Evolutionary conservation across 2,329 filamentous ascomycete species (phyloP).

Genomic region (Hypoxylon sp.): DNA sequence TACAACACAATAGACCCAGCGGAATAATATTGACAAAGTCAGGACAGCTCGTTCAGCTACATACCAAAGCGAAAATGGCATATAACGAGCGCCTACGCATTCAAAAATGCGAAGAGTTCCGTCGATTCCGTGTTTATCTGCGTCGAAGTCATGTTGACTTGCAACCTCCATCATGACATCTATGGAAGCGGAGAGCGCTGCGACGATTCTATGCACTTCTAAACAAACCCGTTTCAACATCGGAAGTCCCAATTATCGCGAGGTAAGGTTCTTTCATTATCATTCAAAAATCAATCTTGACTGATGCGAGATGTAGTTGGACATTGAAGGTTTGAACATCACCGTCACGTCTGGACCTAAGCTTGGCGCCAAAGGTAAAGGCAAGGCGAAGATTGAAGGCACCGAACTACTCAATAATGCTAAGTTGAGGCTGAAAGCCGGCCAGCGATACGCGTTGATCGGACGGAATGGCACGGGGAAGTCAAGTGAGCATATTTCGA

Average conservation of each 20-base stretch:
- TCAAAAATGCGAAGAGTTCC: neutral
- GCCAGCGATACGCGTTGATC: constrained; percentile 80
- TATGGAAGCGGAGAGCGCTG: constrained; percentile 62
- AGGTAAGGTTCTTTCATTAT: constrained; percentile 56
- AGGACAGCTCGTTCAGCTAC: too few species aligned
- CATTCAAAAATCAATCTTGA: neutral
- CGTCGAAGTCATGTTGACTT: neutral
- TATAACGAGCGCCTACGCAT: constrained; percentile 1
- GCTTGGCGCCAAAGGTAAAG: constrained; percentile 53
- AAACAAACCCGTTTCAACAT: constrained; percentile 76
- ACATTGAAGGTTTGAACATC: constrained; percentile 79
- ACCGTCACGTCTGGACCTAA: constrained; percentile 63
- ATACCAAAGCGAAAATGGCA: constrained; percentile 6
- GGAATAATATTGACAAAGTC: neutral
- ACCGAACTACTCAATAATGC: constrained; percentile 78
- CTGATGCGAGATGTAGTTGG: constrained; percentile 60
- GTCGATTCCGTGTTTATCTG: neutral
- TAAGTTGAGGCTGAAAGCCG: constrained; percentile 77
- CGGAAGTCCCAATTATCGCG: constrained; percentile 65
- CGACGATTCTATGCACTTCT: constrained; percentile 70
- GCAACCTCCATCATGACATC: constrained; percentile 56
- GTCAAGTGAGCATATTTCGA: constrained; percentile 67
- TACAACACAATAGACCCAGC: too few species aligned
- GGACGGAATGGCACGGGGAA: constrained; percentile 88
- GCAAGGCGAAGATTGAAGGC: constrained; percentile 63